Percentiles rank a stretch among this genome's conserved stretches.
Evolutionary conservation across 345 rosid genomes (phyloP).

Genomic region (Aquilaria malaccensis): DNA sequence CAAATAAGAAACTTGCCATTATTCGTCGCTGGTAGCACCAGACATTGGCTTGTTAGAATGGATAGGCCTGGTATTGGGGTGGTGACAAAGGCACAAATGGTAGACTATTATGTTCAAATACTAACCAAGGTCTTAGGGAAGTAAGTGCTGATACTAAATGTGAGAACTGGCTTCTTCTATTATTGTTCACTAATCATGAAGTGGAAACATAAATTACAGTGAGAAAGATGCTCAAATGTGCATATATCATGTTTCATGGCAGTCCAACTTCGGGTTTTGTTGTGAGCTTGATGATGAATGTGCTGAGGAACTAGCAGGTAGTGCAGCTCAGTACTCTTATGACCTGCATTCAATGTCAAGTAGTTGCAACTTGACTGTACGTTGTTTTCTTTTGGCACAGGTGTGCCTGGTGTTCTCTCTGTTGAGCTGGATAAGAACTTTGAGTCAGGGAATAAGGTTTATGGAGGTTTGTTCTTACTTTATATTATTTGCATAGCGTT

Average conservation of each 20-base stretch:
- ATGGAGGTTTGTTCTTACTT: constrained; percentile 38
- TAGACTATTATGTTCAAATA: constrained; percentile 67
- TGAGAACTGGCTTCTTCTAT: not conserved
- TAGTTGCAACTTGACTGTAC: constrained; percentile 10
- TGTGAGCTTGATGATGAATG: constrained; percentile 78
- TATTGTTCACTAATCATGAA: not conserved
- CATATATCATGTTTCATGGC: constrained; percentile 87
- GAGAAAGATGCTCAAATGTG: constrained; percentile 93
- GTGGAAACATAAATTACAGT: constrained; percentile 29
- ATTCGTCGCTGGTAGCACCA: constrained; percentile 51
- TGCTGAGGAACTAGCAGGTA: constrained; percentile 65
- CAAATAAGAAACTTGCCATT: constrained; percentile 27
- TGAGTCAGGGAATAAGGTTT: constrained; percentile 61
- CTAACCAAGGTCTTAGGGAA: constrained; percentile 67
- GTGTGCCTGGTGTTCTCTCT: constrained; percentile 81
- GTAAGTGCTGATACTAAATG: constrained; percentile 33
- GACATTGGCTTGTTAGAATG: constrained; percentile 68
- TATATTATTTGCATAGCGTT: not conserved
- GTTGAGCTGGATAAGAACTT: constrained; percentile 65
- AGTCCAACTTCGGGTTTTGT: constrained; percentile 63
- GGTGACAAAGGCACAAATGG: constrained; percentile 93
- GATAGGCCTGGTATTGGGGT: constrained; percentile 69
- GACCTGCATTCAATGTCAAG: constrained; percentile 12
- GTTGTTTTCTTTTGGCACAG: constrained; percentile 28
- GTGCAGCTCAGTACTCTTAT: constrained; percentile 29